phyloP scores from a whole-genome alignment of 306 rosid genomes.

The Fragaria iinumae region DNA sequence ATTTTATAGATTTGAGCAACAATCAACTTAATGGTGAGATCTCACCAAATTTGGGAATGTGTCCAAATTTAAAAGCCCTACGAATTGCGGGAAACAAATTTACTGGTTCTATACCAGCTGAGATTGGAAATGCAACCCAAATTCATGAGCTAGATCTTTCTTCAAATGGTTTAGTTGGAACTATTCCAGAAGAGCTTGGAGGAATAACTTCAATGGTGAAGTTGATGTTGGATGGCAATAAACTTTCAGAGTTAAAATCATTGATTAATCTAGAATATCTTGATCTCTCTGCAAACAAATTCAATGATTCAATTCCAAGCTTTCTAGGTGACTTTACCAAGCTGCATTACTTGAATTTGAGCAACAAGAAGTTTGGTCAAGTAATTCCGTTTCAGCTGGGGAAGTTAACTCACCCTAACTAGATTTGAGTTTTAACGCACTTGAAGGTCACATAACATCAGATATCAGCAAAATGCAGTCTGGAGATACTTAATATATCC shows the following conservation, averaged over 20 bases:
- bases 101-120: conserved; percentile 13
- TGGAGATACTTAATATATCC: not conserved
- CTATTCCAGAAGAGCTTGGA: not conserved
- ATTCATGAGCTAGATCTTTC: not conserved
- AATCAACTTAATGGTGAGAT: conserved; percentile 4
- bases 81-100: not conserved
- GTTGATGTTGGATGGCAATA: not conserved
- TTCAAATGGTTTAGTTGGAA: not conserved
- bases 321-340: not conserved
- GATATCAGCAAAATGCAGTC: not conserved
- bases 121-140: not conserved
- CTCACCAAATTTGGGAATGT: conserved; percentile 10
- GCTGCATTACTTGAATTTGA: not conserved
- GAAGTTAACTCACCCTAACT: not conserved
- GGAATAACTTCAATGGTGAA: not conserved
- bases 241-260: not conserved
- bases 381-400: not conserved
- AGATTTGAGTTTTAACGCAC: not conserved
- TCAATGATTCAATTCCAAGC: conserved; percentile 1
- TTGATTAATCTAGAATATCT: not conserved
- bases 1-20: conserved; percentile 30
- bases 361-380: not conserved
- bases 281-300: not conserved
- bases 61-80: not conserved
- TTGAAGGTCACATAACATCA: not conserved